Evolutionary conservation across 768 basidiomycete genomes (phyloP).

Genomic region (Tephrocybe sp.): DNA sequence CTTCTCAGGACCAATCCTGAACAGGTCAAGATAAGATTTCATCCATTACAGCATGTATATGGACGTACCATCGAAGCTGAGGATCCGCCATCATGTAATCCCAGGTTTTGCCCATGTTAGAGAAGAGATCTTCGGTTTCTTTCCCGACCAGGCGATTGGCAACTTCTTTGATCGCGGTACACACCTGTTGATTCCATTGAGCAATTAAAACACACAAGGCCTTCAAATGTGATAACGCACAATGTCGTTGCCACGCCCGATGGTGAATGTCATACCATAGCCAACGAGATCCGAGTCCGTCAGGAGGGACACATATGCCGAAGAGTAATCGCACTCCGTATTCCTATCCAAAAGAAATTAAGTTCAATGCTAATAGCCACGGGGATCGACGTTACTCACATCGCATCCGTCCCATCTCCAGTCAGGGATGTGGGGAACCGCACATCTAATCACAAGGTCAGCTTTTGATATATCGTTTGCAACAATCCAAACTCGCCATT

Average conservation of each 20-base stretch:
- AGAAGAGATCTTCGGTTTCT: slow-evolving; percentile 78
- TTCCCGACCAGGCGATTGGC: slow-evolving; percentile 82
- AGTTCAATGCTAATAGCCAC: background rate
- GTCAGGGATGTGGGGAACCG: slow-evolving; percentile 90
- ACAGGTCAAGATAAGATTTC: background rate
- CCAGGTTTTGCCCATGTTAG: slow-evolving; percentile 91
- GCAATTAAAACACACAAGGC: background rate
- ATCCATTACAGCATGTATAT: too few species aligned
- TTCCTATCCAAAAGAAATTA: slow-evolving; percentile 57
- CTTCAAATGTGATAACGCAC: slow-evolving; percentile 37
- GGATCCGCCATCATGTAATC: slow-evolving; percentile 85
- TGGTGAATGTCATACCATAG: slow-evolving; percentile 95
- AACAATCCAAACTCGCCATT: slow-evolving; percentile 42
- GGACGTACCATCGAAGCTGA: slow-evolving; percentile 81
- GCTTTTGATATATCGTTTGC: background rate
- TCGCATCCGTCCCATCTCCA: slow-evolving; percentile 93
- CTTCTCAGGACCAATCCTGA: slow-evolving; percentile 91
- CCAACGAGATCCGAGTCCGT: slow-evolving; percentile 79
- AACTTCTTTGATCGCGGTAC: slow-evolving; percentile 76
- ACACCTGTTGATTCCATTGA: slow-evolving; percentile 50
- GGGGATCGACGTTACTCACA: slow-evolving; percentile 45
- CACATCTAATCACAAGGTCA: slow-evolving; percentile 55
- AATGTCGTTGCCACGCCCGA: slow-evolving; percentile 93
- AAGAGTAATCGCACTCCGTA: slow-evolving; percentile 93
- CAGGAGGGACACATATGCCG: slow-evolving; percentile 81